Evolutionary conservation across 306 rosid genomes (phyloP).

Genomic region (Prunus fruticosa): DNA sequence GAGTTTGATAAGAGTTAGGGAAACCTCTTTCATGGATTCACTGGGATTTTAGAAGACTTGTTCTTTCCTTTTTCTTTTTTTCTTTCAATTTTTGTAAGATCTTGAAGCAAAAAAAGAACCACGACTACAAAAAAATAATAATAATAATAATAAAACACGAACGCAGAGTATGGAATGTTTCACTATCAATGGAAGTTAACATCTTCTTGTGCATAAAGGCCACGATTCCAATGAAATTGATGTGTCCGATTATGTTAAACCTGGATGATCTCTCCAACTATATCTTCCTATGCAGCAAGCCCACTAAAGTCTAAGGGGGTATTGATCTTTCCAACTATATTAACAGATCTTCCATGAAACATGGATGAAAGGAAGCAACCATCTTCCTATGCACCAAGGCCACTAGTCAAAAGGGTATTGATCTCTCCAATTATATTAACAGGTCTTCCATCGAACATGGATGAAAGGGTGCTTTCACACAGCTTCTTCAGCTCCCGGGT

Average conservation of each 20-base stretch:
- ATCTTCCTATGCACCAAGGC: slow-evolving; percentile 52
- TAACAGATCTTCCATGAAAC: neutral
- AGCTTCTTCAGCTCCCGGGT: slow-evolving; percentile 76
- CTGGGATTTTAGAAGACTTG: too few species aligned
- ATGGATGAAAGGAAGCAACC: neutral
- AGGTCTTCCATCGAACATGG: slow-evolving; percentile 91
- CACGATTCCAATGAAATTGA: neutral
- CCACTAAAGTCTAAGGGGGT: neutral
- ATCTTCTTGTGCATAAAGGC: neutral
- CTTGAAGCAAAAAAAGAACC: neutral
- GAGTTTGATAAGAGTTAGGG: neutral
- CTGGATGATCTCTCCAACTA: neutral
- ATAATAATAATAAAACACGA: neutral
- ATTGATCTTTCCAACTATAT: neutral
- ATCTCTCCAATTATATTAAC: slow-evolving; percentile 96
- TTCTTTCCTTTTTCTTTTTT: too few species aligned
- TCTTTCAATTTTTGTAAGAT: neutral
- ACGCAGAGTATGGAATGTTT: neutral
- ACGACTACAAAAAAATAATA: too few species aligned
- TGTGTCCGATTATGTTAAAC: neutral
- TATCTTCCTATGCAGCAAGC: too few species aligned
- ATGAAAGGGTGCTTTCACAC: slow-evolving; percentile 70
- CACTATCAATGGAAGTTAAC: neutral
- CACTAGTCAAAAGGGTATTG: slow-evolving; percentile 55
- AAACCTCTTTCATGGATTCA: too few species aligned